Evolutionary conservation across 2,329 filamentous ascomycete species (phyloP).

Genomic region (Aspergillus phoenicis): DNA sequence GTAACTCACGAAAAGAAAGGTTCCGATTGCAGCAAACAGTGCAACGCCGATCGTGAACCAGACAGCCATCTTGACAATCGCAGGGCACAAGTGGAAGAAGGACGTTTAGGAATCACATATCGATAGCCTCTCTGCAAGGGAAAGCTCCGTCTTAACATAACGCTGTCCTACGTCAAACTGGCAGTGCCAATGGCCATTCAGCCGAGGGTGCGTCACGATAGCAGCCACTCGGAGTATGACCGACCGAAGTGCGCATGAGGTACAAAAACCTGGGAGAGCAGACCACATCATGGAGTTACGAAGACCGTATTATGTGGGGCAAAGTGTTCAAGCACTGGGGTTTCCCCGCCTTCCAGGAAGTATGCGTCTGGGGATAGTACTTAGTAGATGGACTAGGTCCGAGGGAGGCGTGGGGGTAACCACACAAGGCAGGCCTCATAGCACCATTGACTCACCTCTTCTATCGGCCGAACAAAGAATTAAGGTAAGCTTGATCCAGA

Average conservation of each 20-base stretch:
- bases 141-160: not conserved
- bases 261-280: constrained; percentile 14
- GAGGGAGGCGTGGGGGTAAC: not conserved
- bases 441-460: not conserved
- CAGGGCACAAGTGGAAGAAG: not conserved
- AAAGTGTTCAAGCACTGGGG: not conserved
- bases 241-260: constrained; percentile 25
- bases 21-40: constrained; percentile 61
- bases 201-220: constrained; percentile 13
- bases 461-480: not conserved
- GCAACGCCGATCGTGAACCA: constrained; percentile 56
- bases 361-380: not conserved
- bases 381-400: not conserved
- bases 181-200: constrained; percentile 6
- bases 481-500: not conserved
- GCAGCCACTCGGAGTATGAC: constrained; percentile 30
- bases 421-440: not conserved
- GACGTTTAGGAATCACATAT: not conserved
- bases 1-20: constrained; percentile 58
- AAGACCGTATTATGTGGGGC: constrained; percentile 1
- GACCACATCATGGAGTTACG: not conserved
- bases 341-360: not conserved
- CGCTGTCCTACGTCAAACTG: not conserved
- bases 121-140: not conserved
- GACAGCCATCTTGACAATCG: constrained; percentile 34